Evolutionary conservation across 192 early-diverging fungal genomes (phyloP), one percentile per base, ranked within the genome.

Genomic region (Podila clonocystis): DNA sequence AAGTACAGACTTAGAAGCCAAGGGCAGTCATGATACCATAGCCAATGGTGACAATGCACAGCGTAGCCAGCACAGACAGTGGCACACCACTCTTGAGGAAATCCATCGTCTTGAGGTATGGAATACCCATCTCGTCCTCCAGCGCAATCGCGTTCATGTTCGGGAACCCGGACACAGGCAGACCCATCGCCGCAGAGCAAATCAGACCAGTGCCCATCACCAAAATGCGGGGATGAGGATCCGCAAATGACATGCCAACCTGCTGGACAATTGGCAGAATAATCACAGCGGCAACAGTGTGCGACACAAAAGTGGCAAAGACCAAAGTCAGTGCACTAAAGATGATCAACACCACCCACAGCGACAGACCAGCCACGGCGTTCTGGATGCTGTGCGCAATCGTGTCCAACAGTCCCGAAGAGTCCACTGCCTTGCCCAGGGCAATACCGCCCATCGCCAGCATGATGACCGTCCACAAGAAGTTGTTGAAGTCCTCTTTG

Each of bases 261-360:
- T 93, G 82, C 45, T 89, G 83, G 50, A 94, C 90, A 61, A 94
- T 91, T 0, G 75, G 75, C 48, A 94, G 65, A 26, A 94, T 91
- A 65, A 94, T 94, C 62, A 94, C 79, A 5, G 93, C 93, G 2
- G 91, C 93, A 20, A 94, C 93, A 0, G 93, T 94, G 70, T 94
- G 93, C 1, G 87, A 89, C n/a, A 94, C 91, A 74, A 94, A 94
- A 19, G 88, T 90, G 5, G 92, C 89, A 69, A 92, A 88, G 19
- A 93, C 88, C 33, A 91, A 63, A 11, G 93, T 90, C 65, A 93
- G 80, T 4, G 76, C 79, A 33, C 87, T 84, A 63, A 94, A 90
- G 41, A 93, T 71, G 34, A 85, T 62, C 36, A 92, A 66, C 62
- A 90, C 89, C 9, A 82, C 72, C 77, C 89, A 89, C 60, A 86